phyloP scores from a whole-genome alignment of 106 monocot species.

The Xerophyta viscosa region DNA sequence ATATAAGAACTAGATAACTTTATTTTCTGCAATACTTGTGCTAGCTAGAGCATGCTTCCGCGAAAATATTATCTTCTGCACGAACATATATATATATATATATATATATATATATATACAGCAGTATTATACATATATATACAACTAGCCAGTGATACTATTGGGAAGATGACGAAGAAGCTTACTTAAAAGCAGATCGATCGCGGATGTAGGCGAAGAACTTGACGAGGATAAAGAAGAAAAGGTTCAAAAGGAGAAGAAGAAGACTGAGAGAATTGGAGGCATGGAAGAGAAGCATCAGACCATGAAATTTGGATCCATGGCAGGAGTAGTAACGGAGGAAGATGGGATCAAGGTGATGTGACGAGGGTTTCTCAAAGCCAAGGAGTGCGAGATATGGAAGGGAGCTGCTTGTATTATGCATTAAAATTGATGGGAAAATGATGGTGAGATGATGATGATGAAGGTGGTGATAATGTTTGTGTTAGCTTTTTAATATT shows the following conservation, averaged over 20 bases:
- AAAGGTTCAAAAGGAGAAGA: slow-evolving; percentile 41
- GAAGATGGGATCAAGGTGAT: neutral
- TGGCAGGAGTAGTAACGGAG: neutral
- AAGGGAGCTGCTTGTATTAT: neutral
- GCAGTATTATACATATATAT: too few species aligned
- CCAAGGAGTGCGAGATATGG: neutral
- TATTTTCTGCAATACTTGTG: too few species aligned
- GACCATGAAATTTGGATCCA: neutral
- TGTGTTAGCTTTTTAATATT: neutral
- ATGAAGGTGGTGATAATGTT: neutral
- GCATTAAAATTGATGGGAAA: neutral
- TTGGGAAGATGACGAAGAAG: slow-evolving; percentile 2
- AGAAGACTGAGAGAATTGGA: slow-evolving; percentile 24
- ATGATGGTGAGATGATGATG: neutral
- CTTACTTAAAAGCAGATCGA: slow-evolving; percentile 9
- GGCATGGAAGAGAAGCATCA: slow-evolving; percentile 33
- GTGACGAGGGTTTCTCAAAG: too few species aligned
- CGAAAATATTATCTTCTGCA: too few species aligned
- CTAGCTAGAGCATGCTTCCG: too few species aligned
- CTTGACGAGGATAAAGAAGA: slow-evolving; percentile 43
- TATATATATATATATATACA: too few species aligned
- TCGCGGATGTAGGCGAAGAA: slow-evolving; percentile 34
- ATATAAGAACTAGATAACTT: too few species aligned
- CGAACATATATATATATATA: too few species aligned
- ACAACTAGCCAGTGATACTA: too few species aligned